A percentile compares a stretch with the other conserved stretches of the same genome.
Conservation (phyloP, 2,329 filamentous ascomycete species). For the Fusarium haematococcum region DNA sequence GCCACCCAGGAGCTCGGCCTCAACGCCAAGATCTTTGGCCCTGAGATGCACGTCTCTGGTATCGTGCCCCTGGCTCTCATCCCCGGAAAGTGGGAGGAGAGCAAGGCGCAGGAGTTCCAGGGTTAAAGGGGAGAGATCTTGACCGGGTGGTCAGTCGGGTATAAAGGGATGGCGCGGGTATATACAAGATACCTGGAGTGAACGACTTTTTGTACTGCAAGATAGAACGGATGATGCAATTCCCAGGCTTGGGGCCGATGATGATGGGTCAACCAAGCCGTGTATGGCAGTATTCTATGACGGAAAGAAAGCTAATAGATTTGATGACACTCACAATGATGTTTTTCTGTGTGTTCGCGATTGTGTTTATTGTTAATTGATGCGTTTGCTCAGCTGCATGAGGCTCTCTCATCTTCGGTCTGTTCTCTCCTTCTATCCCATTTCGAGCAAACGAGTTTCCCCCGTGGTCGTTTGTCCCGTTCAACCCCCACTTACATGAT, state of each 20-base stretch:
- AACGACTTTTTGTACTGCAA: conserved; percentile 51
- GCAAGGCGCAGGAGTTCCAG: conserved; percentile 71
- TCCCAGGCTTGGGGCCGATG: conserved; percentile 38
- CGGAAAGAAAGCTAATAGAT: conserved; percentile 47
- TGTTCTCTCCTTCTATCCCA: background rate
- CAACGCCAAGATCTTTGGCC: conserved; percentile 72
- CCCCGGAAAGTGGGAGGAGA: conserved; percentile 72
- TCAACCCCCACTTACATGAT: background rate
- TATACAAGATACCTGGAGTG: conserved; percentile 37
- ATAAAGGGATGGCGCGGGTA: conserved; percentile 40
- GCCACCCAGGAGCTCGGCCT: conserved; percentile 94
- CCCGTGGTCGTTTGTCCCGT: background rate
- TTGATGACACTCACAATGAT: conserved; percentile 41
- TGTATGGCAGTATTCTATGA: conserved; percentile 47
- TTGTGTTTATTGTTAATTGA: background rate
- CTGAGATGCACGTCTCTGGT: conserved; percentile 96
- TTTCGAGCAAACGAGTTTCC: background rate
- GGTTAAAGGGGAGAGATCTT: conserved; percentile 53
- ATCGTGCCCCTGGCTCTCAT: conserved; percentile 93
- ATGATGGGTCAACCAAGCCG: conserved; percentile 37
- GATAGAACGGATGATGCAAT: conserved; percentile 47
- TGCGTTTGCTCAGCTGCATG: background rate
- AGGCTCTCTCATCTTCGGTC: background rate
- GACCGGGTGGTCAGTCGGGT: conserved; percentile 16
- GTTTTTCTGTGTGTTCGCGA: background rate